phyloP scores from a whole-genome alignment of 2,329 filamentous ascomycete species.

The Trichoderma koningii region DNA sequence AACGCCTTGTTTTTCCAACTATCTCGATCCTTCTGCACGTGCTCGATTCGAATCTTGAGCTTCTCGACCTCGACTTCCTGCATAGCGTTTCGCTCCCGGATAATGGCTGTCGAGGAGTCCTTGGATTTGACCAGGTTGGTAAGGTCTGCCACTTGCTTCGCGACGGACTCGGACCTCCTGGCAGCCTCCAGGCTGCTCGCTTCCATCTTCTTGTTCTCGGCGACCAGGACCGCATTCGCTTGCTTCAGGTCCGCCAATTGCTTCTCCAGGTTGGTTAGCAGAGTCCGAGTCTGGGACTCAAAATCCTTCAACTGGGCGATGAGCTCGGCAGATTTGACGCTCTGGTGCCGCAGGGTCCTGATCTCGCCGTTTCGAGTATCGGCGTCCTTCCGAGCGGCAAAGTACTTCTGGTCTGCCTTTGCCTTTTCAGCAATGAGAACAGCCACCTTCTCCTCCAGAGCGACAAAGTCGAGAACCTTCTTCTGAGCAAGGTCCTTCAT shows the following conservation, averaged over 20 bases:
- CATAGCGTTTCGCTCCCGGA: slow-evolving; percentile 60
- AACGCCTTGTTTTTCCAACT: slow-evolving; percentile 81
- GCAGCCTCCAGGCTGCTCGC: slow-evolving; percentile 68
- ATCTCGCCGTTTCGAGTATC: slow-evolving; percentile 83
- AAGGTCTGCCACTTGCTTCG: slow-evolving; percentile 74
- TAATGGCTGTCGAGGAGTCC: slow-evolving; percentile 59
- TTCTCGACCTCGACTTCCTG: slow-evolving; percentile 78
- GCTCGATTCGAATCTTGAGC: slow-evolving; percentile 73
- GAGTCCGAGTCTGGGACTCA: slow-evolving; percentile 72
- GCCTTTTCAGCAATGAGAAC: slow-evolving; percentile 83
- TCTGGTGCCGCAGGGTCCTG: slow-evolving; percentile 75
- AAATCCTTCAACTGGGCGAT: slow-evolving; percentile 91
- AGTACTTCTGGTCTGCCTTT: slow-evolving; percentile 98
- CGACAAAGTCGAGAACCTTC: slow-evolving; percentile 77
- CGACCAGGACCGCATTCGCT: slow-evolving; percentile 67
- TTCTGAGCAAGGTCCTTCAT: slow-evolving; percentile 81
- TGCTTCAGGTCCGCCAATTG: slow-evolving; percentile 83
- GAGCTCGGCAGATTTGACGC: slow-evolving; percentile 88
- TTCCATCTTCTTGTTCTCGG: slow-evolving; percentile 76
- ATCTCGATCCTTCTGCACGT: slow-evolving; percentile 80
- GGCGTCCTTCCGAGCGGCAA: slow-evolving; percentile 91
- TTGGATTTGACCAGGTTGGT: slow-evolving; percentile 73
- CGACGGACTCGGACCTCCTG: slow-evolving; percentile 70
- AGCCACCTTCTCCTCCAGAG: slow-evolving; percentile 75
- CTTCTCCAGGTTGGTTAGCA: slow-evolving; percentile 86